phyloP scores from a whole-genome alignment of 2,329 filamentous ascomycete genomes.

The Sclerotinia trifoliorum region DNA sequence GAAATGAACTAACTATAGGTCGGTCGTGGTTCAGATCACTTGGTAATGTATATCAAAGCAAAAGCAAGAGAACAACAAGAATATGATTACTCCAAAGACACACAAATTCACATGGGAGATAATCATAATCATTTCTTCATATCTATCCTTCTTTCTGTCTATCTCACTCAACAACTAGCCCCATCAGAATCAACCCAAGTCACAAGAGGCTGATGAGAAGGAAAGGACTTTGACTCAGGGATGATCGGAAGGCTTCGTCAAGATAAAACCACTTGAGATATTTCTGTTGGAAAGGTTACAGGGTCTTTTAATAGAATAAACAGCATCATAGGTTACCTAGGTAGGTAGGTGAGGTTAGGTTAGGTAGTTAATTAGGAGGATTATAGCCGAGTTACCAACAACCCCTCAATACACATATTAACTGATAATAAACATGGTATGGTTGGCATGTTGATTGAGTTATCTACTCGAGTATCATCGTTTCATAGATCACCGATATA shows the following conservation, averaged over 20 bases:
- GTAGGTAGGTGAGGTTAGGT: too few species aligned
- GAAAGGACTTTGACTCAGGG: constrained; percentile 11
- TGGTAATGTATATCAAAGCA: too few species aligned
- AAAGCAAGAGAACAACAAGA: background rate
- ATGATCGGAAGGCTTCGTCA: constrained; percentile 5
- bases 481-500: background rate
- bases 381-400: background rate
- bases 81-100: background rate
- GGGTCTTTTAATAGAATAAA: too few species aligned
- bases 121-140: background rate
- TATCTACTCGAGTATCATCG: background rate
- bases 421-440: background rate
- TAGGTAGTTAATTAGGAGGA: background rate
- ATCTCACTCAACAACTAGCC: background rate
- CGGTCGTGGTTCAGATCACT: too few species aligned
- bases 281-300: background rate
- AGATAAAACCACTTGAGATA: background rate
- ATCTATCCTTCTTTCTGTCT: background rate
- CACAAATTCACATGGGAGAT: background rate
- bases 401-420: background rate
- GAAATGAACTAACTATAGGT: too few species aligned
- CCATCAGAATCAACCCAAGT: background rate
- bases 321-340: constrained; percentile 6
- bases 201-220: background rate
- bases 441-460: background rate